Base-by-base conservation (phyloP, 148 eudicot genomes). In the Camellia sinensis region DNA sequence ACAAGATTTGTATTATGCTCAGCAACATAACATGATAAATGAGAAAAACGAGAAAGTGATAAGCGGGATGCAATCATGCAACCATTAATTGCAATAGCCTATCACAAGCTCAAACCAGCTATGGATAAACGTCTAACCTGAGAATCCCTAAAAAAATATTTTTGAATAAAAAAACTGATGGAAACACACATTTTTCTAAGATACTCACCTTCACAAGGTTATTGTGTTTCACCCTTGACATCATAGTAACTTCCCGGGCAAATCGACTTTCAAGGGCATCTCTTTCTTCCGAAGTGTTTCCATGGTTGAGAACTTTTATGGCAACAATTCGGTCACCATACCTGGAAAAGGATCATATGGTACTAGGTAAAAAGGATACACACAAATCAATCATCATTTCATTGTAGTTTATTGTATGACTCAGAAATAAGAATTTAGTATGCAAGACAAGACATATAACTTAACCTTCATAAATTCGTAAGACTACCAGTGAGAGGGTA, bases 211-310 rank as follows among this genome's bases (percentile, higher is more conserved):
- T 93, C 68, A 95, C 99, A 46, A 95, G 90, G 85, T 93, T 95
- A 14, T 87, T 91, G 83, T 95, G 99, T 79, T 90, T 92, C 41
- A 95, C 99, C 87, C 88, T 89, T 48, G 90, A 89, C 99, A 95
- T 93, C 99, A 95, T 95, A 77, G 86, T 86, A 75, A 95, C 99
- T 84, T 95, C 99, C 78, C 98, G 87, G 64, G 88, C 90, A 85
- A 95, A 95, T 70, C 97, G 91, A 78, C 87, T 77, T 85, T 95
- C 98, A 79, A 92, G 93, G 37, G 87, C 82, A 76, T 84, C 83
- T 82, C 87, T 88, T 83, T 93, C 99, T 60, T 92, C 97, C 41
- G 87, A 53, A 46, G 90, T 93, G 57, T 83, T 89, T 45, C 98
- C 99, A 82, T 87, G 87, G 72, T 92, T 86, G 59, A 95, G 93